Evolutionary conservation across 140 eudicot species (phyloP).

Genomic region (Bidens hawaiensis): DNA sequence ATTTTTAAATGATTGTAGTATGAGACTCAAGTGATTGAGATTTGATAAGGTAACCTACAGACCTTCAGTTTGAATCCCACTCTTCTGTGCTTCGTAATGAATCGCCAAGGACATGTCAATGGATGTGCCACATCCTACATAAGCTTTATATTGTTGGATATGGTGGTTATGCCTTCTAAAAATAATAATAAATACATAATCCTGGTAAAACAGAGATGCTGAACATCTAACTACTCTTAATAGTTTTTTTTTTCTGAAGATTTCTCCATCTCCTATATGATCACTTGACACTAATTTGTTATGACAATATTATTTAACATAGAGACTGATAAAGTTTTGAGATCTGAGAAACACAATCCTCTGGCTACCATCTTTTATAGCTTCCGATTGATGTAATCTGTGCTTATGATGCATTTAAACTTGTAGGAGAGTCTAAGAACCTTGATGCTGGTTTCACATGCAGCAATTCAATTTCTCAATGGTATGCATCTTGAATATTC

Average conservation of each 20-base stretch:
- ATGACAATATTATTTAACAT: constrained; percentile 9
- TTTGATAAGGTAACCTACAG: constrained; percentile 1
- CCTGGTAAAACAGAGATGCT: not conserved
- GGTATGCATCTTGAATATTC: constrained; percentile 34
- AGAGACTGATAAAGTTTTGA: constrained; percentile 3
- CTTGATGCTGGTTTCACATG: constrained; percentile 92
- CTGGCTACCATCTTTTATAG: not conserved
- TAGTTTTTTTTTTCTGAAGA: not conserved
- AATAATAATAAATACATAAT: not conserved
- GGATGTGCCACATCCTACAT: not conserved
- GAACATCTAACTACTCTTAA: not conserved
- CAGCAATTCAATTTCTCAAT: constrained; percentile 82
- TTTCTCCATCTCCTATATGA: constrained; percentile 3
- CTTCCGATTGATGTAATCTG: constrained; percentile 2
- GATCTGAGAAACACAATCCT: constrained; percentile 5
- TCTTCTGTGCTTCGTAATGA: not conserved
- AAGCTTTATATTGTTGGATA: constrained; percentile 1
- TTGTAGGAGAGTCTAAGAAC: constrained; percentile 88
- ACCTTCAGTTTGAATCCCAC: not conserved
- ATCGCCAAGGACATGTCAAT: not conserved
- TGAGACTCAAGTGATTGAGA: not conserved
- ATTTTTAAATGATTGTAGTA: not conserved
- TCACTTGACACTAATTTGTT: not conserved
- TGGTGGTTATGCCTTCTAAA: not conserved
- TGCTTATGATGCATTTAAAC: constrained; percentile 14